Evolutionary conservation across 2,329 filamentous ascomycete genomes (phyloP), one percentile per base, ranked within the genome.

Genomic region (Akanthomyces lecanii): DNA sequence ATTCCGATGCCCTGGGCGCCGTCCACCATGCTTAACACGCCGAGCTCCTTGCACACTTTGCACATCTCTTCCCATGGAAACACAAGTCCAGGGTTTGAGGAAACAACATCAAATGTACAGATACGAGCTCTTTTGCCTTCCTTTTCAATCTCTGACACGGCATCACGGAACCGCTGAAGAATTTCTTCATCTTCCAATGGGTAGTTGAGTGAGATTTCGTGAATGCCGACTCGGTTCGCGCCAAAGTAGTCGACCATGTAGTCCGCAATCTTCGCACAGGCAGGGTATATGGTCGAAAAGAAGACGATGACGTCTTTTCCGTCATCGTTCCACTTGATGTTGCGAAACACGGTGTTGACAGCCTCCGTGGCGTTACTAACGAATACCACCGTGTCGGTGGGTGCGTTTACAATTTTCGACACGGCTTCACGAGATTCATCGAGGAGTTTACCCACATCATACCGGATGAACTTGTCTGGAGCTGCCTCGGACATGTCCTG

Each of bases 1-100:
- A 95, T 89, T 2, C 94, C 94, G 28, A 96, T 77, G 1, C 89
- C 89, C 75, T 98, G 94, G 0, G 94, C 94, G 18, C 85, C 93
- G 72, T 98, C 94, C 44, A 97, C 79, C 23, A 91, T 78, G 68
- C 89, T 92, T 61, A 94, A 71, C 3, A 97, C 78, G 0, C 83
- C 85, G 28, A 88, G 78, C 63, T 88, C 82, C 51, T 81, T 82
- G 73, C 92, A 97, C 0, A 84, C 80, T 8, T 75, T 73, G 1
- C 84, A 81, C 63, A 97, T 76, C 1, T 74, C 75, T 72, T 93
- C 87, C 75, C 90, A 97, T 0, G 94, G 94, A 68, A 97, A 86
- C 2, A 87, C 78, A 0, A 96, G 82, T 0, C 91, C 93, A 0
- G 94, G 94, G 25, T 89, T 79, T 33, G 89, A 92, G 10, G 89